Base-by-base conservation (phyloP, 2,329 filamentous ascomycete species). In the Calonectria honghensis region DNA sequence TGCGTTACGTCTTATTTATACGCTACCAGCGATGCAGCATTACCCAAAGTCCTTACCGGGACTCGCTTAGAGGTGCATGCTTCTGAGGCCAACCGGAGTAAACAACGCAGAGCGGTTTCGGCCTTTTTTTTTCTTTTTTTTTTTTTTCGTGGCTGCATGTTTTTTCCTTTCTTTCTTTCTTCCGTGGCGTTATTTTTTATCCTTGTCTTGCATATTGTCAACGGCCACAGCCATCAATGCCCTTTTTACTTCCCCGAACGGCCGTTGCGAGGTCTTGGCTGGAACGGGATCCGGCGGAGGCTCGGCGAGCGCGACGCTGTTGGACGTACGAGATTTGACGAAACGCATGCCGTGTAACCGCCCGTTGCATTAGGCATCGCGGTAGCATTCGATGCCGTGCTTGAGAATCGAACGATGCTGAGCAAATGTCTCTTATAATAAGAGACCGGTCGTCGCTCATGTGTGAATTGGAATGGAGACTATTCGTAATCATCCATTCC, bases 241-340 rank as follows among this genome's bases (percentile, higher is more conserved):
- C 27, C 32, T 18, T 61, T 11, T 35, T n/a, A n/a, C 5, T 45
- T 41, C 11, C 20, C 29, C 39, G 13, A 29, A 29, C 39, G 37
- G 52, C 9, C 32, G 41, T n/a, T 39, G 57, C 35, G 5, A 27
- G 54, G 57, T n/a, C 24, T 45, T 24, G 50, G 48, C 37, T 14
- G 5, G 11, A 6, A 59, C 64, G 64, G 70, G 45, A 68, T 31
- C 45, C 70, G 70, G 70, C 64, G 41, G 41, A 11, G 70, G 32
- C 52, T 72, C 70, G 64, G 64, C 64, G 64, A 68, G 64, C 52
- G 54, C 70, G 39, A 63, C 70, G 64, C 45, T 72, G 70, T 18
- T 52, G 35, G 52, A 63, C 70, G 54, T 68, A 68, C 29, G 29
- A 27, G 50, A 41, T 41, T 48, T 51, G 41, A 13, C 29, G 24